Base-by-base conservation (phyloP, 2,329 filamentous ascomycete species). In the Neofusicoccum sp. region DNA sequence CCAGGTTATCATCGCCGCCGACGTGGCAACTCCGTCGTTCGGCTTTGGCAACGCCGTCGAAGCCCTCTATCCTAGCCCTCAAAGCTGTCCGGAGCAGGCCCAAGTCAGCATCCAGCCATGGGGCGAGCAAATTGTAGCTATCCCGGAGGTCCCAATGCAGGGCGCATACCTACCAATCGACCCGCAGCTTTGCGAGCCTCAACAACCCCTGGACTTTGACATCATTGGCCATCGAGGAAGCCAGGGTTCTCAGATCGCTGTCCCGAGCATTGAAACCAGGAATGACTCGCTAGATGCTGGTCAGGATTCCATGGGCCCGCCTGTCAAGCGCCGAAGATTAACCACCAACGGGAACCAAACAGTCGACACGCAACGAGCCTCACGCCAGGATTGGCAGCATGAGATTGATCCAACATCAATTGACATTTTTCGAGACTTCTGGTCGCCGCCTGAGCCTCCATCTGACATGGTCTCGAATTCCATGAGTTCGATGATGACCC, bases 381-480 rank as follows among this genome's bases (percentile, higher is more conserved):
- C 59, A 29, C 59, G 43, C 12, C 48, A 45, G 5, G 59, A 50
- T n/a, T 52, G 49, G 59, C 48, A 62, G 1, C 37, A 43, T 7
- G 59, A 62, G 1, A 34, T 52, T 9, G 59, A 62, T 29, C 43
- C 39, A 4, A 34, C 39, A 12, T 52, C 59, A 3, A 54, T 62
- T 54, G 59, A 62, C 39, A 62, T 62, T 12, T 62, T 62, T 45
- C 59, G 59, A 22, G 59, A 62, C 48, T 62, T 62, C 34, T 62
- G 59, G 59, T 62, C 59, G 22, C 47, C 48, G 4, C 59, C 59
- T 3, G 48, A 52, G n/a, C 47, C 59, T 28, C 59, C 48, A 11
- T 62, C 59, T 6, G 11, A 52, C 3, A 28, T 45, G 16, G 37
- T 48, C 9, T 48, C 22, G 6, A 52, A 36, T 11, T 14, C 48